These are phyloP conservation scores for Colletotrichum sp. DNA, from an alignment of 2,329 filamentous ascomycete species.

Conservation along the genomic window DNA sequence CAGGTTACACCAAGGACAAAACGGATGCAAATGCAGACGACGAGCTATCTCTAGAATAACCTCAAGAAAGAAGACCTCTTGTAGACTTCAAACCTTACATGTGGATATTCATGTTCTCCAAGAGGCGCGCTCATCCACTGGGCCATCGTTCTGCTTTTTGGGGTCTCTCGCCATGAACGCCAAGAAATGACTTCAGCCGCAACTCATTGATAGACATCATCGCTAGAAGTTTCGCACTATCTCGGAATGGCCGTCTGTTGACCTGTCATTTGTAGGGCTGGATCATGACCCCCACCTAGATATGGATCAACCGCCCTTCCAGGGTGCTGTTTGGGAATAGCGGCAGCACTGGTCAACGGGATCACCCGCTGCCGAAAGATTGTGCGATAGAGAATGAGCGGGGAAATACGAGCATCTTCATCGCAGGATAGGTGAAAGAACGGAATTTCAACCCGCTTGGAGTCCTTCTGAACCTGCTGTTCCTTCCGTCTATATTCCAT, in stretches of 20 bases:
- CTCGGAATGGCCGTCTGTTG: not conserved
- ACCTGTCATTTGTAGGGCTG: not conserved
- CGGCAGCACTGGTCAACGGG: not conserved
- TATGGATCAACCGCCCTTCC: not conserved
- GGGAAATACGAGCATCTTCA: accelerated
- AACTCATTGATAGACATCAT: accelerated
- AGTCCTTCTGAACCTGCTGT: accelerated
- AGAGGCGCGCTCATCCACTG: too few relatives aligned
- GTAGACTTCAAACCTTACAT: too few relatives aligned
- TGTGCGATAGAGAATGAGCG: not conserved
- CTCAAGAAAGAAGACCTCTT: too few relatives aligned
- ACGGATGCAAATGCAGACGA: too few relatives aligned
- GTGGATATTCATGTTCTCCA: too few relatives aligned
- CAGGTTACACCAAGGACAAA: too few relatives aligned
- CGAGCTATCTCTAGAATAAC: too few relatives aligned
- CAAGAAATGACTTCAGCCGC: not conserved
- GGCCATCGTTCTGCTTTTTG: too few relatives aligned
- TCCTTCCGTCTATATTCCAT: not conserved
- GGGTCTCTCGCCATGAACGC: too few relatives aligned
- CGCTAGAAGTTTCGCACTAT: not conserved
- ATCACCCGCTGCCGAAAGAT: not conserved
- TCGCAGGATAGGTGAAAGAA: accelerated
- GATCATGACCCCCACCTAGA: not conserved
- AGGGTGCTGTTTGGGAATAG: not conserved
- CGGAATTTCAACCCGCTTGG: accelerated